A percentile compares a stretch with the other conserved stretches of the same genome.
Evolutionary conservation across 202 grass and related monocot genomes (phyloP).

Genomic region (Elaeis oleifera): DNA sequence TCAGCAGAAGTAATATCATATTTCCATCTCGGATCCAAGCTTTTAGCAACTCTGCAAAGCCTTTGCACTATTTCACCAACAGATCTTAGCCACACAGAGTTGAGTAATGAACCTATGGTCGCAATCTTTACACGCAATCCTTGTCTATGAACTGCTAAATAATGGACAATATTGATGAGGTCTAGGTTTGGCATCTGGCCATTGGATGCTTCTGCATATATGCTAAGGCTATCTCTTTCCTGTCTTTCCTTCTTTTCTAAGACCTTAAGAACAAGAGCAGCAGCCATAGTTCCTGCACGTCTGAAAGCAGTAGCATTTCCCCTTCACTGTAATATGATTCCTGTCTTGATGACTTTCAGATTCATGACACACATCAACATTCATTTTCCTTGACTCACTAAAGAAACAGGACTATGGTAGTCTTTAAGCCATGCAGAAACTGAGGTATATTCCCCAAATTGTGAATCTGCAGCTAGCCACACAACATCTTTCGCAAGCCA

Average conservation of each 20-base stretch:
- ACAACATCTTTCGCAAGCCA: constrained; percentile 97
- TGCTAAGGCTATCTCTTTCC: constrained; percentile 70
- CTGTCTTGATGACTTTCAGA: constrained; percentile 13
- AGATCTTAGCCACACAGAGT: constrained; percentile 49
- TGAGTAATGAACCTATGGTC: constrained; percentile 48
- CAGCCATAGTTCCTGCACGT: constrained; percentile 90
- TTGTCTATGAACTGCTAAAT: constrained; percentile 95
- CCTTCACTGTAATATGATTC: constrained; percentile 23
- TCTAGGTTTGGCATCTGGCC: constrained; percentile 99
- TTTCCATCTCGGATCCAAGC: constrained; percentile 78
- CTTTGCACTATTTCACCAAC: constrained; percentile 59
- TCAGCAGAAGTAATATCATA: constrained; percentile 60
- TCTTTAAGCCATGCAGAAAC: constrained; percentile 86
- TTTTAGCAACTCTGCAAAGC: constrained; percentile 60
- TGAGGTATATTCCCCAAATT: constrained; percentile 74
- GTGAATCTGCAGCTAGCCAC: constrained; percentile 79
- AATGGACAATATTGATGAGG: constrained; percentile 88
- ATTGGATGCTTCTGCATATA: constrained; percentile 94
- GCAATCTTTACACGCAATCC: constrained; percentile 68
- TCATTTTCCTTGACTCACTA: constrained; percentile 19
- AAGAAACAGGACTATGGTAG: constrained; percentile 67
- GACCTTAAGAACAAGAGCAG: constrained; percentile 84
- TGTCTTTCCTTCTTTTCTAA: constrained; percentile 39
- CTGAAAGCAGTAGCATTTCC: constrained; percentile 43
- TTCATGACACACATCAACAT: constrained; percentile 26